Conservation (phyloP, 305 asterid species). For the Fraxinus angustifolia region DNA sequence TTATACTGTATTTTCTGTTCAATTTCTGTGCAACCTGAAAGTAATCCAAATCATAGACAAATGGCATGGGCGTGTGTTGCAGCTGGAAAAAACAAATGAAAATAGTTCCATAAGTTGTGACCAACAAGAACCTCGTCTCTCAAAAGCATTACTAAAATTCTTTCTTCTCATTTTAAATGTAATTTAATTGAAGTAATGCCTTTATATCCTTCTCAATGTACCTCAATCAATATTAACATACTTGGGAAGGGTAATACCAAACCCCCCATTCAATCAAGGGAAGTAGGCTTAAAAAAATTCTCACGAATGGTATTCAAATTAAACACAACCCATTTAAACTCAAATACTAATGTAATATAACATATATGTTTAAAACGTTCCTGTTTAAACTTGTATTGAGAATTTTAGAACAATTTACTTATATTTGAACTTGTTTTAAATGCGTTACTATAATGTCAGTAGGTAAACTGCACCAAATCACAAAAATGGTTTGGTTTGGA, state of each 20-base stretch:
- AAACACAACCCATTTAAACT: not conserved
- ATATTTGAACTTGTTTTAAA: not conserved
- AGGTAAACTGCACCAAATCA: not conserved
- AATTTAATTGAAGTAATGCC: not conserved
- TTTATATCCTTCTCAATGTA: not conserved
- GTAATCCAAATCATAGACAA: not conserved
- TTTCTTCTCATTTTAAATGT: not conserved
- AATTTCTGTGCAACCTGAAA: not conserved
- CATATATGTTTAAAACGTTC: not conserved
- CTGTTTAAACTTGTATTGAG: not conserved
- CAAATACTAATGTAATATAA: not conserved
- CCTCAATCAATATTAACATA: not conserved
- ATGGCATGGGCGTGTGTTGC: not conserved
- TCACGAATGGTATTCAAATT: not conserved
- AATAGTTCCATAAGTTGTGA: not conserved
- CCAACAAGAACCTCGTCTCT: not conserved
- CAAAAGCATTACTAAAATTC: not conserved
- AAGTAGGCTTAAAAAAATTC: not conserved
- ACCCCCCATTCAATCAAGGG: not conserved
- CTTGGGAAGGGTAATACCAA: not conserved
- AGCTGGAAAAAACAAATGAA: not conserved
- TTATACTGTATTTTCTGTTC: not conserved
- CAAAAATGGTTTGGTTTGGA: not conserved
- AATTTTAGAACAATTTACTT: not conserved
- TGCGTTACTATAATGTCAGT: not conserved